Conservation (phyloP, 2,329 filamentous ascomycete genomes). For the Passalora sequoiae region DNA sequence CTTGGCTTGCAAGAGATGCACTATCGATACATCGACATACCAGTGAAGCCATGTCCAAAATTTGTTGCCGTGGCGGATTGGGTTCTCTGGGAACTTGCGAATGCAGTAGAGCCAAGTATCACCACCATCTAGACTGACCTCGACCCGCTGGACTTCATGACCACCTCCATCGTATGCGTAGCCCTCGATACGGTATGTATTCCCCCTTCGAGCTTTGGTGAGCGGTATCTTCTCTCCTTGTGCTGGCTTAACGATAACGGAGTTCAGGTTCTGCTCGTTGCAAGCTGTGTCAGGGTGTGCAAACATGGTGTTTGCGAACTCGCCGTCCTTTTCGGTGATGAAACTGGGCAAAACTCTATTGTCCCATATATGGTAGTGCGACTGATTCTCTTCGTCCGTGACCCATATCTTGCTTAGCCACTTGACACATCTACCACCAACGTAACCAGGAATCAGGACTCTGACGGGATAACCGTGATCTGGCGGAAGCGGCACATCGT, state of each 20-base stretch:
- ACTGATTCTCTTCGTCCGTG: constrained; percentile 39
- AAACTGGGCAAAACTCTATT: constrained; percentile 47
- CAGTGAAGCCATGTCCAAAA: constrained; percentile 54
- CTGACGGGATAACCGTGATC: constrained; percentile 44
- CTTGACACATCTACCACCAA: constrained; percentile 41
- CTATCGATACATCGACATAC: constrained; percentile 47
- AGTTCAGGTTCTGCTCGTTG: constrained; percentile 49
- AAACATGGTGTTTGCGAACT: constrained; percentile 46
- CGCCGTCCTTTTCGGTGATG: constrained; percentile 46
- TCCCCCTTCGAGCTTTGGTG: constrained; percentile 34
- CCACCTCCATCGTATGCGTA: constrained; percentile 50
- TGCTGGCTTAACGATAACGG: constrained; percentile 43
- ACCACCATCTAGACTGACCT: constrained; percentile 46
- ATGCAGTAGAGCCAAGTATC: constrained; percentile 47
- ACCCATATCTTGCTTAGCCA: constrained; percentile 41
- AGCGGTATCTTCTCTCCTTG: constrained; percentile 45
- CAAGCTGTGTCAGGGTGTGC: constrained; percentile 46
- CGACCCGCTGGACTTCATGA: constrained; percentile 47
- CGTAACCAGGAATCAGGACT: constrained; percentile 40
- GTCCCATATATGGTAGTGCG: constrained; percentile 48
- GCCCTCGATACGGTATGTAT: constrained; percentile 44
- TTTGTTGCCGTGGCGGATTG: constrained; percentile 49
- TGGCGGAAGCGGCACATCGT: constrained; percentile 37
- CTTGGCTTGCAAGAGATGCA: constrained; percentile 40
- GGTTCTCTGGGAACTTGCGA: constrained; percentile 45